Evolutionary conservation across 306 rosid species (phyloP).

Genomic region (Rubus idaeus): DNA sequence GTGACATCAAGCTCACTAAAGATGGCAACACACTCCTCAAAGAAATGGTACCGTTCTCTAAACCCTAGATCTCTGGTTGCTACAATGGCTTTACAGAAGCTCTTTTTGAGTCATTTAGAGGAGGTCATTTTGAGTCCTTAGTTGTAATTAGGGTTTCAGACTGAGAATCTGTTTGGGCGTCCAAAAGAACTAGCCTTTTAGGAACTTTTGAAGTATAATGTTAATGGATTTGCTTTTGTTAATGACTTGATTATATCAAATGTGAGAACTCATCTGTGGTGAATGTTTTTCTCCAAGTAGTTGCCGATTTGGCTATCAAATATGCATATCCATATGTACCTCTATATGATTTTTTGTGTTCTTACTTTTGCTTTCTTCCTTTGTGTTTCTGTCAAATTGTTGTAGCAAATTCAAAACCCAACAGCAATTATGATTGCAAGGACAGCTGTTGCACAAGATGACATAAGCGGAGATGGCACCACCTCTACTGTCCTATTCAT

Average conservation of each 20-base stretch:
- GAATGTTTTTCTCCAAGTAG: neutral
- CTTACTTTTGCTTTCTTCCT: neutral
- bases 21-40: conserved; percentile 95
- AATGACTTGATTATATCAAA: neutral
- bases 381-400: neutral
- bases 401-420: conserved; percentile 97
- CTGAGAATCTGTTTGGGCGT: neutral
- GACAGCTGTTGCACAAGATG: conserved; percentile 98
- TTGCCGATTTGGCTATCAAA: neutral
- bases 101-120: too few relatives aligned
- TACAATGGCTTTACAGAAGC: neutral
- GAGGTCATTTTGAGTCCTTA: too few relatives aligned
- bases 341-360: neutral
- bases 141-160: neutral
- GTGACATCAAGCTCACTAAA: conserved; percentile 94
- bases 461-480: conserved; percentile 93
- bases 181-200: too few relatives aligned
- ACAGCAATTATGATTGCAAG: conserved; percentile 98
- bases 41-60: conserved; percentile 58
- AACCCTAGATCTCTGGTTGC: conserved; percentile 30
- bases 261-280: too few relatives aligned
- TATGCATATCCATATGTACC: neutral
- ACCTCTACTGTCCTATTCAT: conserved; percentile 92
- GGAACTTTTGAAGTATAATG: too few relatives aligned
- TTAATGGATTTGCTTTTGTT: neutral